A percentile compares a stretch with the other conserved stretches of the same genome.
phyloP scores from a whole-genome alignment of 2,329 filamentous ascomycete genomes.

The Pseudocercospora fuligena region DNA sequence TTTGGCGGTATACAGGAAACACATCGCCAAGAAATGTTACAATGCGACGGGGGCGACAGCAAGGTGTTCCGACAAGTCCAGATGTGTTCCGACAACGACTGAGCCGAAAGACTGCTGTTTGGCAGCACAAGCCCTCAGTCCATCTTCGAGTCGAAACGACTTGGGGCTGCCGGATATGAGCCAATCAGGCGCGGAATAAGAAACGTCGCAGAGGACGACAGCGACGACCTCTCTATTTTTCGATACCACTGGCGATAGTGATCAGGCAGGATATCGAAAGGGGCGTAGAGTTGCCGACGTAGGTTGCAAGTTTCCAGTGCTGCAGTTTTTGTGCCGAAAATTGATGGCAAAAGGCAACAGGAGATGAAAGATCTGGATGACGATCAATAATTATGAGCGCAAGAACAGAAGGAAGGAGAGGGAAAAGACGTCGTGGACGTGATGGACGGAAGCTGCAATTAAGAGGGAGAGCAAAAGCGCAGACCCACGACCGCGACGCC shows the following conservation, averaged over 20 bases:
- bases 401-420: conserved; percentile 19
- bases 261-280: background rate
- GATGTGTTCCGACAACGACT: background rate
- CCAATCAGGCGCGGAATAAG: conserved; percentile 17
- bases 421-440: conserved; percentile 17
- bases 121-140: background rate
- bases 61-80: background rate
- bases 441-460: conserved; percentile 1
- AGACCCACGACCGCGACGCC: background rate
- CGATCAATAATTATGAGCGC: conserved; percentile 1
- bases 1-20: background rate
- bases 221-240: conserved; percentile 12
- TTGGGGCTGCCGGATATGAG: conserved; percentile 6
- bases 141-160: background rate
- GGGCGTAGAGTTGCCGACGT: background rate
- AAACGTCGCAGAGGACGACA: conserved; percentile 15
- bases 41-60: conserved; percentile 1
- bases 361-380: conserved; percentile 15
- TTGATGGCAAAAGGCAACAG: background rate
- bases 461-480: conserved; percentile 4
- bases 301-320: background rate
- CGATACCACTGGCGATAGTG: background rate
- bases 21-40: background rate
- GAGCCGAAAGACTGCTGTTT: background rate
- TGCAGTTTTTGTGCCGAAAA: conserved; percentile 10